Base-by-base conservation (phyloP, 345 rosid species). In the Murraya paniculata region DNA sequence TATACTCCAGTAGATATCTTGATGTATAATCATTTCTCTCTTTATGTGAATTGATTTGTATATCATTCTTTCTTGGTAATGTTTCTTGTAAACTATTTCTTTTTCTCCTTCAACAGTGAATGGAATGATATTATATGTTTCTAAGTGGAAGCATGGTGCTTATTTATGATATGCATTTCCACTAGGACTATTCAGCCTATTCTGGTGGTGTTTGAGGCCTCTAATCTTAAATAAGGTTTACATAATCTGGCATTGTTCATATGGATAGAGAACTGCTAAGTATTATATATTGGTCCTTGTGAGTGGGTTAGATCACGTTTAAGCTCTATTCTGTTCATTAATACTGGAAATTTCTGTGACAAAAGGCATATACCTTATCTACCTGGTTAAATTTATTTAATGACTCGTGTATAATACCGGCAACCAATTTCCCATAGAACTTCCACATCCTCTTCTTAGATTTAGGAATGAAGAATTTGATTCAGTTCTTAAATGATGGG, bases 1-100 rank as follows among this genome's bases (percentile, higher is more conserved):
- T 56, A 11, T 56, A 11, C 59, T 8, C 64, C 48, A 9, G 30
- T 33, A 33, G 41, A 28, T 53, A 21, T 71, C 39, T 71, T 64
- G 55, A 62, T 53, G 55, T 8, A 11, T 83, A 11, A 7, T 9
- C 30, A 74, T 73, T 72, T 75, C 64, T 65, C 72, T 79, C 19
- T 35, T 53, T 18, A 38, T 18, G 13, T 58, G 21, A 60, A 55
- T 48, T 70, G 53, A n/a, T 69, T 35, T 74, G 39, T 56, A 6
- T 30, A 31, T 73, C 28, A 56, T 28, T 64, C 45, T 9, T 2
- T 7, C 59, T 50, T 72, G 24, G 19, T 14, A 58, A 60, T 39
- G 25, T 59, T 10, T 16, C n/a, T 5, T 50, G 38, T 18, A 36
- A 19, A n/a, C 28, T 24, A 45, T 71, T 19, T 58, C 10, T 41